Evolutionary conservation across 257 asterid genomes (phyloP), one percentile per base, ranked within the genome.

Genomic region (Galeopsis tetrahit): DNA sequence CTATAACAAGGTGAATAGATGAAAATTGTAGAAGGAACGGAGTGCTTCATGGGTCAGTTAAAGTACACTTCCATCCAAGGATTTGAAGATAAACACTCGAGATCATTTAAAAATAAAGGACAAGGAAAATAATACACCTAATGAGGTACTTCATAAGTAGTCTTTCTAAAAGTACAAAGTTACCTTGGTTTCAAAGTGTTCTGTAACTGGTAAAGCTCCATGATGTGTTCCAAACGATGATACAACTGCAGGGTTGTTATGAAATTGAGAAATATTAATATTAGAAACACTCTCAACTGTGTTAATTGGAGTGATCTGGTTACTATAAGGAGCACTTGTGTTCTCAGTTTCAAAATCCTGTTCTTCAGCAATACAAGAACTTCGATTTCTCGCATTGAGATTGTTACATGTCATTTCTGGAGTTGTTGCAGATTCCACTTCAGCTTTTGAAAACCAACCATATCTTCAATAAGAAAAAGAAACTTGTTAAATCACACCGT

Each of bases 151-250:
- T 21, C 28, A 21, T 21, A 21, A 21, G 28, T 21, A 21, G 43
- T 38, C 43, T 8, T 38, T 38, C 43, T 38, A 38, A 38, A 38
- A 38, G 49, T 58, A 42, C 34, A 32, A 10, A 58, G 31, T 58
- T 80, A 90, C 96, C 90, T 17, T 68, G 75, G 70, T 77, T 62
- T 84, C 84, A 52, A 76, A 81, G 72, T 73, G 84, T 75, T 73
- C 77, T 31, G 42, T 68, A 64, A 69, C 63, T 53, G 74, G 66
- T 49, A 63, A 74, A 74, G 75, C 74, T 31, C 71, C 83, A 33
- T 53, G 69, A 52, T 78, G 90, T 75, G 70, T 66, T 67, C 82
- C 43, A 28, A 28, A 52, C 58, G 60, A 74, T 49, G 76, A 62
- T 43, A 68, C 15, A 62, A 44, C 80, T 38, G 72, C 69, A 70